Conservation (phyloP, 148 eudicot species). For the Polygonum maritimum region DNA sequence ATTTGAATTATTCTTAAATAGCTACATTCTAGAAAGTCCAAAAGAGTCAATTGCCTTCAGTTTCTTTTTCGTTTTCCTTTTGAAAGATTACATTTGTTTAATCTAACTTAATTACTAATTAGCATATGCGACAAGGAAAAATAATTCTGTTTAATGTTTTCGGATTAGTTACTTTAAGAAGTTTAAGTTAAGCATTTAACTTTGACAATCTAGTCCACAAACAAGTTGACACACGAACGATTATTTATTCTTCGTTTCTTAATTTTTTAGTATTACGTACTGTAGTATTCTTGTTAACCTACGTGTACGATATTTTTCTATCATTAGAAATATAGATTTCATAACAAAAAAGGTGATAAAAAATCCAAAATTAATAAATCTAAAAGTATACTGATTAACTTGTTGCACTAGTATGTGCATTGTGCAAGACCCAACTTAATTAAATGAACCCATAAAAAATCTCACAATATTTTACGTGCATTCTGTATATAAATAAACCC, state of each 20-base stretch:
- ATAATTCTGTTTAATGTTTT: background rate
- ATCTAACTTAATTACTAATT: background rate
- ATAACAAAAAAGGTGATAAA: no score
- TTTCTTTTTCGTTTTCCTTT: constrained; percentile 1
- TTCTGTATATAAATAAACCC: no score
- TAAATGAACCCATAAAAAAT: no score
- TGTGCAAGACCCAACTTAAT: no score
- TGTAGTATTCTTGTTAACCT: no score
- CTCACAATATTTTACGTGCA: no score
- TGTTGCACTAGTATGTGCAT: no score
- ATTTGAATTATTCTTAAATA: constrained; percentile 7
- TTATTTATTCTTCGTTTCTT: background rate
- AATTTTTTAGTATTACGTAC: background rate
- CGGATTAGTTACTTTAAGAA: background rate
- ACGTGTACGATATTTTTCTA: no score
- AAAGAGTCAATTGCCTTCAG: constrained; percentile 6
- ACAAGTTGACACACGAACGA: constrained; percentile 2
- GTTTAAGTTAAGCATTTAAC: background rate
- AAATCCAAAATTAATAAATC: no score
- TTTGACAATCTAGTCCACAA: constrained; percentile 1
- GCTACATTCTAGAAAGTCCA: constrained; percentile 9
- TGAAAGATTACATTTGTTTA: background rate
- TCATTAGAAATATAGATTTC: no score
- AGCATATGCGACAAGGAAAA: background rate
- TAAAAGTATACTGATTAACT: no score